These are phyloP conservation scores for Cladosporium oxysporum DNA, from an alignment of 2,329 filamentous ascomycete genomes.

Conservation along the genomic window DNA sequence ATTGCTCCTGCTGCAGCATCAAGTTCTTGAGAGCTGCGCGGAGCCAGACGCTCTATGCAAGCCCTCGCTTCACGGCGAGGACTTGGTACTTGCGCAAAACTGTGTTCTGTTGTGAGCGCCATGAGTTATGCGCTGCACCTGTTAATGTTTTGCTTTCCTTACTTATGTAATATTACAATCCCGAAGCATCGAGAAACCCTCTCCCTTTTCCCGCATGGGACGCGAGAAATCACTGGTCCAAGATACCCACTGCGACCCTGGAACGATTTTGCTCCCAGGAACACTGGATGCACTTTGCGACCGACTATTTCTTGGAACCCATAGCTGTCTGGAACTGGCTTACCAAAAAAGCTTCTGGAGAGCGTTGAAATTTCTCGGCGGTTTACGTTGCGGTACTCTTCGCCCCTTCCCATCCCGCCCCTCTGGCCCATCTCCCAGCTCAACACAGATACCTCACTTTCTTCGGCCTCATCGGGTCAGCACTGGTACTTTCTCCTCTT, in stretches of 20 bases:
- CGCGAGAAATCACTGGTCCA: slow-evolving; percentile 25
- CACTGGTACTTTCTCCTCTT: slow-evolving; percentile 35
- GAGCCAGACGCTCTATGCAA: slow-evolving; percentile 44
- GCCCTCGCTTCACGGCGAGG: slow-evolving; percentile 29
- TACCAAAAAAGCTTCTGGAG: slow-evolving; percentile 27
- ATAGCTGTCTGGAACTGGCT: slow-evolving; percentile 25
- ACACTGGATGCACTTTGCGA: slow-evolving; percentile 26
- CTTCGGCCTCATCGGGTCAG: slow-evolving; percentile 38
- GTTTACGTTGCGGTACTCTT: slow-evolving; percentile 34
- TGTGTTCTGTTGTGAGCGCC: slow-evolving; percentile 37
- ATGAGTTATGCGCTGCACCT: slow-evolving; percentile 40
- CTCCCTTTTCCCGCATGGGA: slow-evolving; percentile 28
- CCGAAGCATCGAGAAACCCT: slow-evolving; percentile 31
- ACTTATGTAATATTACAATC: slow-evolving; percentile 20
- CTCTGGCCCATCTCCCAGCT: slow-evolving; percentile 42
- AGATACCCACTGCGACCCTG: slow-evolving; percentile 29
- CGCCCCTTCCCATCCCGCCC: slow-evolving; percentile 46
- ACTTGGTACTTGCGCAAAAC: slow-evolving; percentile 37
- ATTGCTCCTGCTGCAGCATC: slow-evolving; percentile 20
- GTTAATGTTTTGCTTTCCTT: slow-evolving; percentile 21
- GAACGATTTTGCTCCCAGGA: slow-evolving; percentile 21
- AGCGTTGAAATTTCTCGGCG: slow-evolving; percentile 33
- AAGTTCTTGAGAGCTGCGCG: slow-evolving; percentile 42
- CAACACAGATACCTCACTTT: slow-evolving; percentile 38
- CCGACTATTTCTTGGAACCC: slow-evolving; percentile 29